These are phyloP conservation scores for Bacidia rubella DNA, from an alignment of 495 filamentous ascomycete genomes.

Conservation along the genomic window DNA sequence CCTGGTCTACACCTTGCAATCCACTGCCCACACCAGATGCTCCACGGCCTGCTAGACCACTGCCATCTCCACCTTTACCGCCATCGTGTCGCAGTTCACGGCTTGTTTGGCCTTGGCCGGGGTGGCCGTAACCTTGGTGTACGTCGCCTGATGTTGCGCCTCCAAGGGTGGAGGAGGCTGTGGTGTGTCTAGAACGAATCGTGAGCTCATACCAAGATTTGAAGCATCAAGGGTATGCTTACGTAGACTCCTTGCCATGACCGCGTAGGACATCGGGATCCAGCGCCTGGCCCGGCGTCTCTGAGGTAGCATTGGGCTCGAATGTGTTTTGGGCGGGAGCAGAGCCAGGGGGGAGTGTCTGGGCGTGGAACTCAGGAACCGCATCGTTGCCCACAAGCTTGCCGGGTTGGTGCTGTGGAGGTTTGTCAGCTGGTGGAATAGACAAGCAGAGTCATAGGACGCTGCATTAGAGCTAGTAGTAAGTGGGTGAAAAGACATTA, in stretches of 20 bases:
- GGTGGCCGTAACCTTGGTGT: constrained; percentile 45
- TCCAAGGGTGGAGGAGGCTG: constrained; percentile 39
- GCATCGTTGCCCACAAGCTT: constrained; percentile 44
- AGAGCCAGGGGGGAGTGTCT: constrained; percentile 48
- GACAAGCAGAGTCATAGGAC: background rate
- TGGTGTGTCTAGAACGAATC: constrained; percentile 4
- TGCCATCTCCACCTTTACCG: constrained; percentile 24
- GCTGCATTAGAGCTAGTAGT: too few relatives aligned
- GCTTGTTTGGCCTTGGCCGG: constrained; percentile 46
- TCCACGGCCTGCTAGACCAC: constrained; percentile 41
- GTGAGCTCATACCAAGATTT: too few relatives aligned
- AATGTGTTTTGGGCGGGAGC: constrained; percentile 51
- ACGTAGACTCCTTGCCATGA: constrained; percentile 33
- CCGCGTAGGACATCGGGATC: constrained; percentile 27
- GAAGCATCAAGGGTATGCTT: constrained; percentile 13
- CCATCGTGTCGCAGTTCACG: constrained; percentile 45
- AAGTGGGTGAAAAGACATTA: too few relatives aligned
- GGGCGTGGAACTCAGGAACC: constrained; percentile 46
- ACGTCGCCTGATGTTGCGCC: constrained; percentile 54
- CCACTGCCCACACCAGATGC: constrained; percentile 20
- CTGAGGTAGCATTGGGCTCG: constrained; percentile 36
- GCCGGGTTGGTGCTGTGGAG: constrained; percentile 51
- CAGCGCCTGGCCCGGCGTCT: constrained; percentile 33
- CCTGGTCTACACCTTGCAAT: constrained; percentile 13
- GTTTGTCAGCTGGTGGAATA: constrained; percentile 3